phyloP scores from a whole-genome alignment of 495 filamentous ascomycete genomes.

The Hyaloscypha finlandica region DNA sequence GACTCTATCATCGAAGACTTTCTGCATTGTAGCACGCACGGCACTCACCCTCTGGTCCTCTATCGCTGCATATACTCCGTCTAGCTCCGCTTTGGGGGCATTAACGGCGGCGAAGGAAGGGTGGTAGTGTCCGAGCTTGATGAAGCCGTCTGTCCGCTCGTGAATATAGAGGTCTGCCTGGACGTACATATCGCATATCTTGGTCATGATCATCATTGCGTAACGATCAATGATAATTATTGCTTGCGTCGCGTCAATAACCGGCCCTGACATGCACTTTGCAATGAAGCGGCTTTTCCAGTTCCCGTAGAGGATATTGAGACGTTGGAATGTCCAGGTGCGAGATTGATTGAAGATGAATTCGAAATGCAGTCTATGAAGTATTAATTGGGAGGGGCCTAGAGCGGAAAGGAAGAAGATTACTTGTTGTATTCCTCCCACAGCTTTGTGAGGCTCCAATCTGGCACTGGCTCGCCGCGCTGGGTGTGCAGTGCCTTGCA shows the following conservation, averaged over 20 bases:
- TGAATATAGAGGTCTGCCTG: conserved; percentile 18
- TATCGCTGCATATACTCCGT: conserved; percentile 16
- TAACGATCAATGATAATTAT: conserved; percentile 33
- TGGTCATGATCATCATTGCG: conserved; percentile 32
- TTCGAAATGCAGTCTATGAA: conserved; percentile 25
- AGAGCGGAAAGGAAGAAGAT: background rate
- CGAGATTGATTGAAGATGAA: conserved; percentile 38
- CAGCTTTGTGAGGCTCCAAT: conserved; percentile 29
- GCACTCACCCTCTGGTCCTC: conserved; percentile 33
- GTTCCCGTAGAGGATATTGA: conserved; percentile 30
- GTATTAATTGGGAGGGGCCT: background rate
- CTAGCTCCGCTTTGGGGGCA: background rate
- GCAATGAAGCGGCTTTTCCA: conserved; percentile 20
- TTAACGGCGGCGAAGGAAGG: background rate
- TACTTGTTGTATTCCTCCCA: conserved; percentile 37
- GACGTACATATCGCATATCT: conserved; percentile 20
- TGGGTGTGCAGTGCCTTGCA: conserved; percentile 18
- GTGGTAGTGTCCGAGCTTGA: conserved; percentile 7
- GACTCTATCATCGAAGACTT: background rate
- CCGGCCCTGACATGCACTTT: conserved; percentile 4
- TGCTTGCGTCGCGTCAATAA: conserved; percentile 21
- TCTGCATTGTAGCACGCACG: conserved; percentile 19
- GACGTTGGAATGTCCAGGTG: conserved; percentile 34
- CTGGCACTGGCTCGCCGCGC: conserved; percentile 8
- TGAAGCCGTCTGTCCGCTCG: conserved; percentile 16